Conservation (phyloP, 1,284 basidiomycete species). For the Cutaneotrichosporon dermatis region DNA sequence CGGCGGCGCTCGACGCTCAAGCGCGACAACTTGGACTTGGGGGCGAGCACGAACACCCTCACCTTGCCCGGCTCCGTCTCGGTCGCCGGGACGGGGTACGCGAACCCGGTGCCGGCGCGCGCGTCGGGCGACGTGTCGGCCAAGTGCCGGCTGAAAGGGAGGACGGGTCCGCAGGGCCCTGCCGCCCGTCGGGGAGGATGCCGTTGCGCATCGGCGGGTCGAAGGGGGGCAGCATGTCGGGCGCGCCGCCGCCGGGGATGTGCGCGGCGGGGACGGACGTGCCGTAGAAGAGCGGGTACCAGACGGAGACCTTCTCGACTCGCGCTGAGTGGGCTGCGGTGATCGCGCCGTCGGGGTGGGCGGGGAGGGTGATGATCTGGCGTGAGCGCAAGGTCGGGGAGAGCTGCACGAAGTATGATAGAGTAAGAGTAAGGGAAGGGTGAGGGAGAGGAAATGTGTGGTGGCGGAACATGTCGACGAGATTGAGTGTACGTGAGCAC, state of each 20-base stretch:
- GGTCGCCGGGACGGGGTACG: not conserved
- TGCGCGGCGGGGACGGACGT: not conserved
- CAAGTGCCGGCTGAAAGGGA: not conserved
- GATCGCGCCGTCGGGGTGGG: not conserved
- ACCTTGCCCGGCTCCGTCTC: not conserved
- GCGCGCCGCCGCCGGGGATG: conserved; percentile 1
- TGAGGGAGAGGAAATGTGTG: too few species aligned
- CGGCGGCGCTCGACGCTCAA: not conserved
- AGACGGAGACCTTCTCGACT: not conserved
- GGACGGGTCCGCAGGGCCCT: not conserved
- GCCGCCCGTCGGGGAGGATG: not conserved
- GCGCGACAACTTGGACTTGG: not conserved
- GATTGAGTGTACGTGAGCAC: too few species aligned
- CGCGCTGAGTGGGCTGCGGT: not conserved
- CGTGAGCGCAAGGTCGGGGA: not conserved
- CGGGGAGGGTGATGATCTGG: not conserved
- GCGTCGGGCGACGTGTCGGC: not conserved
- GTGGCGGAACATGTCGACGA: too few species aligned
- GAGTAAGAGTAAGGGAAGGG: too few species aligned
- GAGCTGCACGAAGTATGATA: too few species aligned
- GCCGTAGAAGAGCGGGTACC: not conserved
- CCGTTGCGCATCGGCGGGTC: not conserved
- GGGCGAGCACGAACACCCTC: not conserved
- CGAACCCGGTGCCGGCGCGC: not conserved
- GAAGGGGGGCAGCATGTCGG: not conserved